Evolutionary conservation across 2,329 filamentous ascomycete genomes (phyloP), one percentile per base, ranked within the genome.

Genomic region (Trichoderma hamatum): DNA sequence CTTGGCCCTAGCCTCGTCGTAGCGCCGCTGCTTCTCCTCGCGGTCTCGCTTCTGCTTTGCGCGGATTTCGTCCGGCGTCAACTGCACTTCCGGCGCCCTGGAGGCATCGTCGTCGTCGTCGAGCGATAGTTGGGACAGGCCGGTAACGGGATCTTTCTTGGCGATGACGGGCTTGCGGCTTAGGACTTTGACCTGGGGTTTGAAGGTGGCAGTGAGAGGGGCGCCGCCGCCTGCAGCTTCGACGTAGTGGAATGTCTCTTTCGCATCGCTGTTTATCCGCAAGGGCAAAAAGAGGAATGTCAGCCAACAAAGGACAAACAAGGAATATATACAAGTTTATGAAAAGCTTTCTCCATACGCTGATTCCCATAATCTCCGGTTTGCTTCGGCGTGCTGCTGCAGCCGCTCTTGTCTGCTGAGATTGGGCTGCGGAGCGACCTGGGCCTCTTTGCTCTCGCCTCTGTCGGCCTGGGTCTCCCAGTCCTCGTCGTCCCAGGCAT

Each of bases 401-500:
- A 92, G 84, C 52, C 91, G 89, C 80, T 97, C 91, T 4, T 92
- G 89, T 76, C 92, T 94, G 72, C 88, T 89, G 70, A 93, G 79
- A 54, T 79, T 79, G 56, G 78, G 78, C 73, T 81, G 80, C 21
- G 79, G 76, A 62, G 75, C 75, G 43, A 76, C 74, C 67, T 78
- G 73, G 58, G 77, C 73, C 65, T 77, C 75, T 59, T 79, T 77
- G 26, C 82, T 77, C 52, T 79, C 78, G 32, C 79, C 74, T 69
- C 78, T 85, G 78, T 97, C 93, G 69, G 92, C 93, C 76, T 91
- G 86, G 6, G 83, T 81, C 78, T 95, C 92, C 94, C 94, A 98
- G 76, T 97, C 92, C 76, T 97, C 92, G 74, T 96, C 92, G 74
- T 97, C 86, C 95, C 95, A 97, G 24, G 93, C 94, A 78, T 94